Conservation (phyloP, 2,329 filamentous ascomycete genomes). For the Hymenotorrendiella dingleyae region DNA sequence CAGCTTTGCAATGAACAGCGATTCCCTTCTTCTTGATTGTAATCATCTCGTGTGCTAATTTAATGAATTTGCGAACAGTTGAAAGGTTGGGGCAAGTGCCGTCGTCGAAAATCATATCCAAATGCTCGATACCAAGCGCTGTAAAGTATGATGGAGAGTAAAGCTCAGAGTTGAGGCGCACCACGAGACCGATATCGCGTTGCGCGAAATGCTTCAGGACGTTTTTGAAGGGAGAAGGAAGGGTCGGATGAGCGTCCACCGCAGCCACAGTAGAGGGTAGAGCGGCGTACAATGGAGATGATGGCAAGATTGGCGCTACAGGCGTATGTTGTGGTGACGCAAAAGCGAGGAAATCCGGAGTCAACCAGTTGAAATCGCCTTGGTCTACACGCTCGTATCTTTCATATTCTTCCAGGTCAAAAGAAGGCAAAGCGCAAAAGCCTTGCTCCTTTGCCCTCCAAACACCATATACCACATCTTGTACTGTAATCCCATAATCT, state of each 20-base stretch:
- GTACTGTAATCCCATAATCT: constrained; percentile 90
- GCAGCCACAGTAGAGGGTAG: constrained; percentile 73
- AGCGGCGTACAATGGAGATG: constrained; percentile 65
- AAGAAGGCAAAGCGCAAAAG: constrained; percentile 85
- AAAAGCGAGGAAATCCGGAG: constrained; percentile 90
- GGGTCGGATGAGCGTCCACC: constrained; percentile 60
- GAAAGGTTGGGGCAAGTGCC: constrained; percentile 87
- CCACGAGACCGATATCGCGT: constrained; percentile 85
- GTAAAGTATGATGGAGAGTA: constrained; percentile 98
- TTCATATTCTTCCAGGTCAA: constrained; percentile 96
- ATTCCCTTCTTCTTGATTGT: constrained; percentile 86
- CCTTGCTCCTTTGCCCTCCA: constrained; percentile 98
- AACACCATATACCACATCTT: constrained; percentile 96
- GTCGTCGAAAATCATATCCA: constrained; percentile 99
- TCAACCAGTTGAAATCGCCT: constrained; percentile 99
- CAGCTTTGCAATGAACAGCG: constrained; percentile 97
- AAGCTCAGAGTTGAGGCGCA: constrained; percentile 89
- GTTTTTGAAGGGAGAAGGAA: constrained; percentile 91
- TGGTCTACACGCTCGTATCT: constrained; percentile 92
- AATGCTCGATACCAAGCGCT: constrained; percentile 85
- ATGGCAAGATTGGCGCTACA: constrained; percentile 63
- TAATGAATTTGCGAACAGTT: constrained; percentile 92
- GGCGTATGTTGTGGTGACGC: constrained; percentile 86
- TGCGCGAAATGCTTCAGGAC: constrained; percentile 85
- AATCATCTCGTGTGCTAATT: constrained; percentile 90